Evolutionary conservation across 805 yeast genomes (phyloP).

Genomic region (Hanseniaspora valbyensis): DNA sequence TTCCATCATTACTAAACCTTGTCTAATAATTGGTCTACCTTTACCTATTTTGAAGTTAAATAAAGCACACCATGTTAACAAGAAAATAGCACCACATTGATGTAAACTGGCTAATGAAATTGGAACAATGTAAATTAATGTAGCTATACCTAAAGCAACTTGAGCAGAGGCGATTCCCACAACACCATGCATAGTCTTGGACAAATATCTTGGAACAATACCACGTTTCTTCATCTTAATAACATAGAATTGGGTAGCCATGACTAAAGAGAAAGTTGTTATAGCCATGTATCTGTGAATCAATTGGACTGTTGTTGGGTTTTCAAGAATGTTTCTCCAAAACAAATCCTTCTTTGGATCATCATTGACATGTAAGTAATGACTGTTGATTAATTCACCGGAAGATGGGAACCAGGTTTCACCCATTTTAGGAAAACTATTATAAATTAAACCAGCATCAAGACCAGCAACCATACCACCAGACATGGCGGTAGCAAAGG

Average conservation of each 20-base stretch:
- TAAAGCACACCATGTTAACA: constrained; percentile 67
- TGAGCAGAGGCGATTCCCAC: constrained; percentile 81
- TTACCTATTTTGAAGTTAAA: constrained; percentile 46
- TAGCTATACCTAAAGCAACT: constrained; percentile 74
- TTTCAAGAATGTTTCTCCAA: constrained; percentile 91
- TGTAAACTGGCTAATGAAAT: constrained; percentile 87
- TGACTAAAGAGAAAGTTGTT: constrained; percentile 60
- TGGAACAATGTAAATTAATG: constrained; percentile 82
- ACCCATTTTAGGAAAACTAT: constrained; percentile 96
- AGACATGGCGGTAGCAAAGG: constrained; percentile 86
- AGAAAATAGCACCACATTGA: constrained; percentile 91
- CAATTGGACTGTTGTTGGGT: constrained; percentile 91
- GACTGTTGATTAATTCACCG: constrained; percentile 67
- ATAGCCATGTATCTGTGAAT: constrained; percentile 79
- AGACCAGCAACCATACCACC: constrained; percentile 98
- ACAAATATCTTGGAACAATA: constrained; percentile 47
- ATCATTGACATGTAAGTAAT: constrained; percentile 56
- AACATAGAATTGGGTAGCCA: constrained; percentile 62
- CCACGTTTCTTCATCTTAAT: constrained; percentile 37
- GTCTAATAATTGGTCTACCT: constrained; percentile 40
- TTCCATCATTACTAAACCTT: constrained; percentile 29
- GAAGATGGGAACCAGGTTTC: constrained; percentile 62
- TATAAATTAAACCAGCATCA: constrained; percentile 94
- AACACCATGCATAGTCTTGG: constrained; percentile 47
- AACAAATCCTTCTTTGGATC: constrained; percentile 48